phyloP scores from a whole-genome alignment of 164 flowering plant species.

The Euptelea pleiosperma region DNA sequence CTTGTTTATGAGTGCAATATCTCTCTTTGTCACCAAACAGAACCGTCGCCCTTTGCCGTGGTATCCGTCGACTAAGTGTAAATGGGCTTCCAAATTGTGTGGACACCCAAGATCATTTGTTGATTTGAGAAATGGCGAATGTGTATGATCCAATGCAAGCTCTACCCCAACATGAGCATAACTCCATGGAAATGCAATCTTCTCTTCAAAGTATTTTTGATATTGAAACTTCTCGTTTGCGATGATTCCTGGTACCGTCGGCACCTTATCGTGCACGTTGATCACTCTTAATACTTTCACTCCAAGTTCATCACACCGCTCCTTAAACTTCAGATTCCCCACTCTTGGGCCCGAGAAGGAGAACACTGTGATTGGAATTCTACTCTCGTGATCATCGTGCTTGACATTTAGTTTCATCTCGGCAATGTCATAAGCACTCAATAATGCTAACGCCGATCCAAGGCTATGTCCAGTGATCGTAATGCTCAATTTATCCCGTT shows the following conservation, averaged over 20 bases:
- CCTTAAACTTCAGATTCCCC: conserved; percentile 67
- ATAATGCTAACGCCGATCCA: conserved; percentile 53
- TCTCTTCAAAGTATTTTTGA: conserved; percentile 46
- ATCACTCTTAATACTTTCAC: conserved; percentile 60
- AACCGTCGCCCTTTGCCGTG: conserved; percentile 47
- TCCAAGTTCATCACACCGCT: conserved; percentile 61
- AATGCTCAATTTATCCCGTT: conserved; percentile 52
- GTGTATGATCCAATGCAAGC: conserved; percentile 48
- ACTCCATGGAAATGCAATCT: conserved; percentile 64
- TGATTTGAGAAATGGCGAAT: conserved; percentile 46
- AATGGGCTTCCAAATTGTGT: conserved; percentile 62
- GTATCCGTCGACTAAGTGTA: conserved; percentile 70
- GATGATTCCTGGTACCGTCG: conserved; percentile 70
- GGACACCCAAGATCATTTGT: conserved; percentile 34
- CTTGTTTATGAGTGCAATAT: conserved; percentile 71
- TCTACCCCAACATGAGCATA: conserved; percentile 81
- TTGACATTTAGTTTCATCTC: conserved; percentile 48
- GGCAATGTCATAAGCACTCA: conserved; percentile 73
- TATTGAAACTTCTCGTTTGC: conserved; percentile 54
- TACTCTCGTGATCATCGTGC: too few species aligned
- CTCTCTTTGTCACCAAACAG: conserved; percentile 38
- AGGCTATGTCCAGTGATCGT: conserved; percentile 73
- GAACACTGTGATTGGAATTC: conserved; percentile 57
- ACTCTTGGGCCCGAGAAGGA: conserved; percentile 81
- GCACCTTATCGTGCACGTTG: conserved; percentile 73